These are phyloP conservation scores for Metschnikowia anglica DNA, from an alignment of 805 yeast species.

Conservation along the genomic window DNA sequence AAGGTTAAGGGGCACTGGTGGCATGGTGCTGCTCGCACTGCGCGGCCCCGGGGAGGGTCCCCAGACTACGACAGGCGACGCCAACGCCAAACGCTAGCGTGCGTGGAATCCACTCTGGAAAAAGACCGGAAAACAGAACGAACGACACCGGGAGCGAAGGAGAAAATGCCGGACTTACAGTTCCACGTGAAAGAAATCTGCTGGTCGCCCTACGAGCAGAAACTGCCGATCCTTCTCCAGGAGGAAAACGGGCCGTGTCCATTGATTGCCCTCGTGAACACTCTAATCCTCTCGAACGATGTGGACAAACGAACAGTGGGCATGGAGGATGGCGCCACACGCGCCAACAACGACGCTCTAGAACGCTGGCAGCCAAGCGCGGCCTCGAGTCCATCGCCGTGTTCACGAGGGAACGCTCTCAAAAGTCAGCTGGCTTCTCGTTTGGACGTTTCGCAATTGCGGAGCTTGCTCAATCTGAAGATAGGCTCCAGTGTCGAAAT, in stretches of 20 bases:
- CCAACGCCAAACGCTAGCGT: too few relatives aligned
- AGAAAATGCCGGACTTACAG: too few relatives aligned
- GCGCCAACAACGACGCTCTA: too few relatives aligned
- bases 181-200: conserved; percentile 25
- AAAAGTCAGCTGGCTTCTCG: neutral
- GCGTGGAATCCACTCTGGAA: neutral
- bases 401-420: too few relatives aligned
- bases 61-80: too few relatives aligned
- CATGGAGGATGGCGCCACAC: conserved; percentile 1
- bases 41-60: too few relatives aligned
- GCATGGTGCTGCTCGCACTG: too few relatives aligned
- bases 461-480: conserved; percentile 9
- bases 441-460: conserved; percentile 6
- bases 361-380: too few relatives aligned
- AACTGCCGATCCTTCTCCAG: conserved; percentile 66
- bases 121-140: neutral
- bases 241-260: conserved; percentile 90
- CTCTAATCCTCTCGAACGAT: conserved; percentile 55
- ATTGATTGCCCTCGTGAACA: conserved; percentile 71
- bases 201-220: conserved; percentile 38
- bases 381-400: too few relatives aligned
- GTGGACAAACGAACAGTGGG: conserved; percentile 5
- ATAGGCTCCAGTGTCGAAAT: conserved; percentile 21
- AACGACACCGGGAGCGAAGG: neutral
- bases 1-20: too few relatives aligned